Evolutionary conservation across 2,329 filamentous ascomycete species (phyloP).

Genomic region (Clarireedia paspali): DNA sequence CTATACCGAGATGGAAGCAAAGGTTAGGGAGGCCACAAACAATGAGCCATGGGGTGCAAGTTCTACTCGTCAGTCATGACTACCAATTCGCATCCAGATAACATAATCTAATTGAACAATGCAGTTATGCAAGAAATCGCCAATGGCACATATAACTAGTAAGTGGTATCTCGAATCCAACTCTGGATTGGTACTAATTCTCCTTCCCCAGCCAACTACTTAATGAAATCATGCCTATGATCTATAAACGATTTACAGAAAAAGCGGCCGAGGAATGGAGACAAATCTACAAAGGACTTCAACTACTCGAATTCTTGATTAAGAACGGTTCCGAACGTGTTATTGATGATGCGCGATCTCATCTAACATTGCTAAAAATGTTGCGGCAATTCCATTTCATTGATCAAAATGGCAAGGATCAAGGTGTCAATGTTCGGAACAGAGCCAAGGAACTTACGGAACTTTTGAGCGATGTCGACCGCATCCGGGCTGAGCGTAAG

Average conservation of each 20-base stretch:
- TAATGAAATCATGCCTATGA: slow-evolving; percentile 99
- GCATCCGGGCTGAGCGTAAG: slow-evolving; percentile 75
- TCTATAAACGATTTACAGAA: slow-evolving; percentile 98
- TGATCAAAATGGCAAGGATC: slow-evolving; percentile 92
- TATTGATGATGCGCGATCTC: slow-evolving; percentile 91
- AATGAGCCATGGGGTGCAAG: slow-evolving; percentile 81
- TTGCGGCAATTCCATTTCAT: slow-evolving; percentile 97
- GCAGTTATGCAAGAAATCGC: slow-evolving; percentile 88
- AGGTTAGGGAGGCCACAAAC: slow-evolving; percentile 94
- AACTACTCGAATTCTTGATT: slow-evolving; percentile 92
- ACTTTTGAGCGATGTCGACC: slow-evolving; percentile 84
- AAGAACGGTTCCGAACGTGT: slow-evolving; percentile 98
- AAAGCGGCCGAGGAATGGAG: slow-evolving; percentile 98
- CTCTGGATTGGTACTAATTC: slow-evolving; percentile 13
- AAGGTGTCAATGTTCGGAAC: slow-evolving; percentile 95
- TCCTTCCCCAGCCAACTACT: slow-evolving; percentile 67
- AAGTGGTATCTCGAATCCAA: slow-evolving; percentile 33
- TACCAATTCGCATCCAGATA: not conserved
- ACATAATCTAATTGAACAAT: slow-evolving; percentile 1
- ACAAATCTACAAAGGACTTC: slow-evolving; percentile 97
- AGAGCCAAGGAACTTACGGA: slow-evolving; percentile 92
- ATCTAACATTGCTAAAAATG: slow-evolving; percentile 95
- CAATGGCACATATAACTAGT: slow-evolving; percentile 98
- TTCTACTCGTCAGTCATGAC: slow-evolving; percentile 10
- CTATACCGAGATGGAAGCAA: slow-evolving; percentile 67